Conservation (phyloP, 495 filamentous ascomycete genomes). For the Pyrenula aspistea region DNA sequence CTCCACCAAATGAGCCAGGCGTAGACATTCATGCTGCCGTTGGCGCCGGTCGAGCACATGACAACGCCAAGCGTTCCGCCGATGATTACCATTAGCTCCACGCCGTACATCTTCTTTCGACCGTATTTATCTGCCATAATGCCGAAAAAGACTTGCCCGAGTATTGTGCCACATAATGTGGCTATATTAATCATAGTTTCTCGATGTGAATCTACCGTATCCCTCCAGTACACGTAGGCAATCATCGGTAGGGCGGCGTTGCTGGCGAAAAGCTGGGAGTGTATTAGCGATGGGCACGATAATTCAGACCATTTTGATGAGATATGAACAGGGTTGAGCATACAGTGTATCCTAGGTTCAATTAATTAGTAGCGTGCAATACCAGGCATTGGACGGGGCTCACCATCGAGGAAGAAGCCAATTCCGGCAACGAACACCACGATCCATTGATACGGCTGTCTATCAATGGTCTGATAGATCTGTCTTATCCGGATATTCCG, state of each 20-base stretch:
- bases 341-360: slow-evolving; percentile 40
- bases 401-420: slow-evolving; percentile 53
- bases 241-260: slow-evolving; percentile 54
- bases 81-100: slow-evolving; percentile 49
- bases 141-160: slow-evolving; percentile 54
- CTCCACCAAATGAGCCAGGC: slow-evolving; percentile 49
- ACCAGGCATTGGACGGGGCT: background rate
- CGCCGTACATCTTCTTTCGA: slow-evolving; percentile 51
- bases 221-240: slow-evolving; percentile 48
- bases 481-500: slow-evolving; percentile 35
- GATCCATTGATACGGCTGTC: slow-evolving; percentile 32
- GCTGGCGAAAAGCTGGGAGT: slow-evolving; percentile 42
- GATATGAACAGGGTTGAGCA: slow-evolving; percentile 8
- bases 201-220: slow-evolving; percentile 23
- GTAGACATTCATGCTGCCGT: slow-evolving; percentile 41
- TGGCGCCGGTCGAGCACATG: slow-evolving; percentile 25
- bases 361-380: background rate
- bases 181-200: slow-evolving; percentile 44
- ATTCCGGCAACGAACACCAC: slow-evolving; percentile 48
- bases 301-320: too few relatives aligned
- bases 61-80: slow-evolving; percentile 43
- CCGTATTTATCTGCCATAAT: slow-evolving; percentile 48
- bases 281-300: too few relatives aligned
- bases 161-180: slow-evolving; percentile 42
- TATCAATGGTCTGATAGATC: slow-evolving; percentile 37